Base-by-base conservation (phyloP, 2,329 filamentous ascomycete genomes). In the Arthrobotrys conoides region DNA sequence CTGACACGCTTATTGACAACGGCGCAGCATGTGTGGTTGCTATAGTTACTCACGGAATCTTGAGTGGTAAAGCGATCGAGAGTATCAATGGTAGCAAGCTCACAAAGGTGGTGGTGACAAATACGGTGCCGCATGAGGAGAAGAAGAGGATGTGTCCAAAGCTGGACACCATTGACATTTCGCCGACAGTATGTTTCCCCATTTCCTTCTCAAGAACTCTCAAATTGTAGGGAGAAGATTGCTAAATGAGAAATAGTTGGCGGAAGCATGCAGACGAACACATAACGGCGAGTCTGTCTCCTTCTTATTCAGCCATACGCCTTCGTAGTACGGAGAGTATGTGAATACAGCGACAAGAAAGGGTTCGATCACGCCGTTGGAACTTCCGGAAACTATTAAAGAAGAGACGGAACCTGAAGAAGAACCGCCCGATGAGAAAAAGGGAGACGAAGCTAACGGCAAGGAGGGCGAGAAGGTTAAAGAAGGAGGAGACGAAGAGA, bases 31-130 rank as follows among this genome's bases (percentile, higher is more conserved):
- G 96, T 83, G 94, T 97, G 44, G 93, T 97, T 80, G 96, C 96
- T 24, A 96, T 98, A 81, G 96, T 98, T 75, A 97, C 95, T 0
- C 95, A 97, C 83, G 94, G 94, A 41, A 97, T 97, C 76, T 86
- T 98, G 65, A 94, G 91, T 80, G 94, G 94, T 64, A 93, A 92
- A 81, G 94, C 94, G 51, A 95, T 96, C 73, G 91, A 96, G 82
- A 94, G 91, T 82, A 85, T 97, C 82, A 97, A 97, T 85, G 88
- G 89, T 81, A 93, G 92, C 83, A 88, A 90, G 83, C 86, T 97
- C 81, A 90, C 89, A 81, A 90, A 91, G 82, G 87, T 97, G 44
- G 93, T 97, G 14, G 93, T 97, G 41, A 97, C 94, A 61, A 97
- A 97, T 86, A 97, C 92, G 0, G 92, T 95, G 12, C 92, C 92